Percentiles rank a stretch among this genome's conserved stretches.
phyloP scores from a whole-genome alignment of 2,329 filamentous ascomycete species.

The Metarhizium robertsii region DNA sequence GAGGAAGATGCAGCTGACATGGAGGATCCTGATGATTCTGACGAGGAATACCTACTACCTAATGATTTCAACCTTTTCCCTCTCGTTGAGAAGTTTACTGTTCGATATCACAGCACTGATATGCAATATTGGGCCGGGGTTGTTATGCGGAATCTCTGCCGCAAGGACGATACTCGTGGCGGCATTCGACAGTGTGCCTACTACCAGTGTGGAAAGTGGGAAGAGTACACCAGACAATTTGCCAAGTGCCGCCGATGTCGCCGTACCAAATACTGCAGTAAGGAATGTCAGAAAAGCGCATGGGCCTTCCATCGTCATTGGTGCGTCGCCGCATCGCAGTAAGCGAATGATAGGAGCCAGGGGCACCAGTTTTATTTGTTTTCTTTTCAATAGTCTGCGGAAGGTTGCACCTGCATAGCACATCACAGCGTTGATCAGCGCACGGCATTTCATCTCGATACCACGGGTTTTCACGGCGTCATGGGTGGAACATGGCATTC shows the following conservation, averaged over 20 bases:
- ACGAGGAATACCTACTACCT: constrained; percentile 81
- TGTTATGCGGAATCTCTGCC: constrained; percentile 96
- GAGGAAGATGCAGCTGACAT: constrained; percentile 39
- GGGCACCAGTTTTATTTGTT: constrained; percentile 15
- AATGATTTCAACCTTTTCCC: constrained; percentile 99
- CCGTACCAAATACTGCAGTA: constrained; percentile 98
- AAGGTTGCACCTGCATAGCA: constrained; percentile 30
- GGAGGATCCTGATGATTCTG: constrained; percentile 48
- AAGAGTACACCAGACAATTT: constrained; percentile 92
- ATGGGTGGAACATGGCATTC: constrained; percentile 15
- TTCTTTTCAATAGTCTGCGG: constrained; percentile 18
- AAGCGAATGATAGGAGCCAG: constrained; percentile 10
- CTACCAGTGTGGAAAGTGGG: constrained; percentile 97
- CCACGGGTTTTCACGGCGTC: constrained; percentile 25
- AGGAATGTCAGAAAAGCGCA: constrained; percentile 97
- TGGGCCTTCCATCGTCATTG: constrained; percentile 98
- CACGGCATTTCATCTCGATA: constrained; percentile 35
- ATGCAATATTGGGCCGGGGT: constrained; percentile 99
- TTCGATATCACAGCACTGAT: constrained; percentile 86
- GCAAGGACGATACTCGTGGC: constrained; percentile 89
- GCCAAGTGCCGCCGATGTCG: constrained; percentile 95
- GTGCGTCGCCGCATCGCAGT: constrained; percentile 70
- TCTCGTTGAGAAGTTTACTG: constrained; percentile 95
- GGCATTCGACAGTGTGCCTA: constrained; percentile 96
- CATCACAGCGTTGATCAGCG: constrained; percentile 30